These are phyloP conservation scores for Petunia secreta DNA, from an alignment of 257 asterid genomes.

Conservation along the genomic window DNA sequence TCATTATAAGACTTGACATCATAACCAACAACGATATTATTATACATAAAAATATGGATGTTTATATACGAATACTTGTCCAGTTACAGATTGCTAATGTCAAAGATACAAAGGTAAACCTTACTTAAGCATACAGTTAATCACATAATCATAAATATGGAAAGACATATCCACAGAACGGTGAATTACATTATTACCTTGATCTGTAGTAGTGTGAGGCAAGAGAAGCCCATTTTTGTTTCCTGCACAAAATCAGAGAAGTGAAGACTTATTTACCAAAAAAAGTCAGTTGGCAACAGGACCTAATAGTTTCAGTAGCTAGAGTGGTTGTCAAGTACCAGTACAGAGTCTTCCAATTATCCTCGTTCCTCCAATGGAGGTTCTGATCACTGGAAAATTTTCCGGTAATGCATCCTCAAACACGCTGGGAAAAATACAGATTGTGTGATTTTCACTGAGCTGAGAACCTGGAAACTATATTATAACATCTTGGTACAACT, in stretches of 20 bases:
- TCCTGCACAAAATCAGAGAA: conserved; percentile 46
- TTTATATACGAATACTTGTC: background rate
- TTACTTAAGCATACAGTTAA: background rate
- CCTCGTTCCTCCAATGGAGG: conserved; percentile 83
- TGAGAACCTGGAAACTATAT: background rate
- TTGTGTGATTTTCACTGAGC: background rate
- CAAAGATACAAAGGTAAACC: background rate
- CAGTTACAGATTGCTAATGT: background rate
- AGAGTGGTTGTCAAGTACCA: conserved; percentile 42
- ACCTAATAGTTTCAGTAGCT: background rate
- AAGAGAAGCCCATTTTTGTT: conserved; percentile 92
- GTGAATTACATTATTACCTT: conserved; percentile 50
- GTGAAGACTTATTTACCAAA: background rate
- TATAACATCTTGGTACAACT: background rate
- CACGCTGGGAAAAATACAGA: conserved; percentile 51
- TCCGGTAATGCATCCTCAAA: conserved; percentile 83
- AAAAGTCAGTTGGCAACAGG: too few species aligned
- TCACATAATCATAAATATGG: background rate
- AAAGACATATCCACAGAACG: background rate
- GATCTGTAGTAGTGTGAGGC: conserved; percentile 96
- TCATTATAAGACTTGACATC: too few species aligned
- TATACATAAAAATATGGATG: too few species aligned
- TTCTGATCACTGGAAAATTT: conserved; percentile 83
- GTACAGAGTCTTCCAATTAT: conserved; percentile 90
- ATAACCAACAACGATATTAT: too few species aligned